A percentile compares a stretch with the other conserved stretches of the same genome.
These are phyloP conservation scores for Nicotiana paniculata DNA, from an alignment of 257 asterid species.

Conservation along the genomic window DNA sequence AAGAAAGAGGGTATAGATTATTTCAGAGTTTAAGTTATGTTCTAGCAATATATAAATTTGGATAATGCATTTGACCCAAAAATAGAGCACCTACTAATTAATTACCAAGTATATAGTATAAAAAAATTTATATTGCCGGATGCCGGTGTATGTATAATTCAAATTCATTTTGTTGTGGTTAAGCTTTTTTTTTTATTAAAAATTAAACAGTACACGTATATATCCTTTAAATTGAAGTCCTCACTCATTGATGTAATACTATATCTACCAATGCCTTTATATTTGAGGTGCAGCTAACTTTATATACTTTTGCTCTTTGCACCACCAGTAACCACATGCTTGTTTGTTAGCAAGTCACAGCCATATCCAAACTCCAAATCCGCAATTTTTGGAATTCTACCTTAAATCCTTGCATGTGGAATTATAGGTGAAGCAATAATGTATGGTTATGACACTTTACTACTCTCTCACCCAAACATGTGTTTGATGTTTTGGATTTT, in stretches of 20 bases:
- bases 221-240: neutral
- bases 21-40: no score
- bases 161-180: no score
- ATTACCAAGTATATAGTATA: no score
- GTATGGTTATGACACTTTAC: neutral
- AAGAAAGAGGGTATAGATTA: neutral
- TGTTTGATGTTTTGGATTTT: no score
- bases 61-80: no score
- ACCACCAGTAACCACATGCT: slow-evolving; percentile 6
- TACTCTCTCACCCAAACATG: no score
- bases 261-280: neutral
- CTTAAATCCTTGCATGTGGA: neutral
- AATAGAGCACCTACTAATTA: no score
- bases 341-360: neutral
- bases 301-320: neutral
- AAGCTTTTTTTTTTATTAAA: neutral
- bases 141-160: no score
- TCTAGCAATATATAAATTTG: no score
- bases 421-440: neutral
- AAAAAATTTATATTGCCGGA: no score
- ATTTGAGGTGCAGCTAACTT: neutral
- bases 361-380: neutral
- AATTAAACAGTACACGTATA: neutral
- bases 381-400: neutral
- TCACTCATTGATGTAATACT: neutral